Conservation (phyloP, 768 basidiomycete genomes). For the Floccularia luteovirens region DNA sequence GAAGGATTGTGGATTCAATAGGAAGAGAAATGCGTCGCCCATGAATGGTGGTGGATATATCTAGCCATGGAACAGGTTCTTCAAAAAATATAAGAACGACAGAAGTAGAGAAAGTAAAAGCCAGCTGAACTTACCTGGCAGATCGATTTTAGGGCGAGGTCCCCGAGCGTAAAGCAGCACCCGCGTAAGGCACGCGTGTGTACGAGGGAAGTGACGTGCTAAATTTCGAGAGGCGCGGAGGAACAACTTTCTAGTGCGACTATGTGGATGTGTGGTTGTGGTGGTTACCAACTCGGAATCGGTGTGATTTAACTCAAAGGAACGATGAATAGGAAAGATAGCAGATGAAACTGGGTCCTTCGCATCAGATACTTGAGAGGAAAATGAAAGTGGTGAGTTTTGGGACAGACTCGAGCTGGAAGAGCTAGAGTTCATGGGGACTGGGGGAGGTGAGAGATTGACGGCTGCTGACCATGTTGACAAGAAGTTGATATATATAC, state of each 20-base stretch:
- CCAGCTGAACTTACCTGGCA: slow-evolving; percentile 30
- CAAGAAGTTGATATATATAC: no score
- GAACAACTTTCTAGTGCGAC: slow-evolving; percentile 10
- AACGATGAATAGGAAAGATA: no score
- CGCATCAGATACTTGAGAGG: no score
- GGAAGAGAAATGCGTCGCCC: slow-evolving; percentile 28
- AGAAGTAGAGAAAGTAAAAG: neutral
- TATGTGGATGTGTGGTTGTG: slow-evolving; percentile 7
- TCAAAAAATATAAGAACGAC: slow-evolving; percentile 4
- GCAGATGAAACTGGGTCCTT: no score
- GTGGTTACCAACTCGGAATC: no score
- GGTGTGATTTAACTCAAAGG: no score
- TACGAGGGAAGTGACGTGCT: slow-evolving; percentile 11
- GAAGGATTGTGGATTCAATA: slow-evolving; percentile 49
- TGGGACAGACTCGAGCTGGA: no score
- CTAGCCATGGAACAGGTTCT: slow-evolving; percentile 52
- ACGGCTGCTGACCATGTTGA: no score
- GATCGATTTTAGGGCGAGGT: slow-evolving; percentile 48
- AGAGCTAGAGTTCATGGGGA: no score
- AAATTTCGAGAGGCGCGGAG: slow-evolving; percentile 10
- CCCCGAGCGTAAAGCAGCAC: slow-evolving; percentile 40
- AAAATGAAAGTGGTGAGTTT: no score
- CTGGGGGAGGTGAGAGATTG: no score
- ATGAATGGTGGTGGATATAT: slow-evolving; percentile 34
- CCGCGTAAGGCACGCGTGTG: slow-evolving; percentile 10